Conservation (phyloP, 2,329 filamentous ascomycete genomes). For the Phoma sp. region DNA sequence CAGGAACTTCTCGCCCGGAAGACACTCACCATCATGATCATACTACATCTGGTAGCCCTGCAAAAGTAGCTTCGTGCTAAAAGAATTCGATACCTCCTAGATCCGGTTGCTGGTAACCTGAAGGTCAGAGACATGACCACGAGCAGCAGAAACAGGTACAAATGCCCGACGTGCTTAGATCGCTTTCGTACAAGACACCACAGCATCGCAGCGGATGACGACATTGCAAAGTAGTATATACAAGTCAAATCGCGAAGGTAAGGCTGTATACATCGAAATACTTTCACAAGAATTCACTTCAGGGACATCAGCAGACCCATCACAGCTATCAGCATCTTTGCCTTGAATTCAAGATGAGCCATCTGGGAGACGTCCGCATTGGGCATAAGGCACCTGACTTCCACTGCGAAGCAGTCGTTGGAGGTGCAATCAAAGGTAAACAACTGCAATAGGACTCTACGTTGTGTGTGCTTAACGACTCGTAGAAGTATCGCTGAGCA, state of each 20-base stretch:
- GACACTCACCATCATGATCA: background rate
- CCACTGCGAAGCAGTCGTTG: constrained; percentile 35
- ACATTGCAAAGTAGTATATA: background rate
- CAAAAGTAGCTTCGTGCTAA: constrained; percentile 1
- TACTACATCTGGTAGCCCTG: background rate
- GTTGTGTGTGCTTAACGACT: constrained; percentile 5
- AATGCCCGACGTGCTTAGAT: background rate
- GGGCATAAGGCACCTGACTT: constrained; percentile 37
- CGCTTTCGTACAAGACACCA: constrained; percentile 14
- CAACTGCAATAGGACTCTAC: background rate
- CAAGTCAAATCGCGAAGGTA: background rate
- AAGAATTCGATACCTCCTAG: background rate
- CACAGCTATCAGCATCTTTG: background rate
- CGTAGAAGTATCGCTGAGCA: constrained; percentile 31
- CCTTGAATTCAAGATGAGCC: constrained; percentile 22
- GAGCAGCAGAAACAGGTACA: constrained; percentile 14
- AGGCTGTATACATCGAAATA: background rate
- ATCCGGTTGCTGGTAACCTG: constrained; percentile 3
- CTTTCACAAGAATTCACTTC: background rate
- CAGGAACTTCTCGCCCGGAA: background rate
- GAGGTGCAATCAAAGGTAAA: constrained; percentile 30
- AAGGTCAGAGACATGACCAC: constrained; percentile 16
- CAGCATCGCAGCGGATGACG: background rate
- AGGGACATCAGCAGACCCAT: background rate
- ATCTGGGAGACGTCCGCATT: constrained; percentile 32